Percentiles rank a stretch among this genome's conserved stretches.
Conservation (phyloP, 2,329 filamentous ascomycete genomes). For the Hymenoscyphus infarciens region DNA sequence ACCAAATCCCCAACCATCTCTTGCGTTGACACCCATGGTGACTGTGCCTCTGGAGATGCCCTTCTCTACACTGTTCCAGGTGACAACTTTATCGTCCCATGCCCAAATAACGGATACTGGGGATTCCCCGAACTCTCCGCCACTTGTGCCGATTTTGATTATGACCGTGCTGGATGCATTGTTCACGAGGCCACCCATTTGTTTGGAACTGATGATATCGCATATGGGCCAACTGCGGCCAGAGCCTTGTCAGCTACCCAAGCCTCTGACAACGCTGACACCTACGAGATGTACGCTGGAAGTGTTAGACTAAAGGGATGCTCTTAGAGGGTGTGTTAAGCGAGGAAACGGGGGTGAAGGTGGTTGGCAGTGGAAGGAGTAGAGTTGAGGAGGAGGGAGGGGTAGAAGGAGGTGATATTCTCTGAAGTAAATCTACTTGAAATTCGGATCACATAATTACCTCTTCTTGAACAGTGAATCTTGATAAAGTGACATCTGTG, state of each 20-base stretch:
- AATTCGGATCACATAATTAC: too few relatives aligned
- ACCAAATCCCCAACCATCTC: slow-evolving; percentile 24
- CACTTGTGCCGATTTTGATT: slow-evolving; percentile 25
- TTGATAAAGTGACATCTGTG: background rate
- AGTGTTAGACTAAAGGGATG: slow-evolving; percentile 28
- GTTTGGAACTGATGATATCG: slow-evolving; percentile 27
- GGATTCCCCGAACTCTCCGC: slow-evolving; percentile 21
- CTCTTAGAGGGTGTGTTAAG: background rate
- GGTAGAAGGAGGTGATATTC: too few relatives aligned
- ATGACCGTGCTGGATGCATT: slow-evolving; percentile 25
- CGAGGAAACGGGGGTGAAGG: too few relatives aligned
- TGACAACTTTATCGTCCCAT: slow-evolving; percentile 26
- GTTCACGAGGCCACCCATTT: slow-evolving; percentile 28
- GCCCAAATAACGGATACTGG: slow-evolving; percentile 28
- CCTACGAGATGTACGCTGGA: slow-evolving; percentile 29
- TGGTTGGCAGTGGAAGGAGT: background rate
- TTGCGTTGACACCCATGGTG: slow-evolving; percentile 24
- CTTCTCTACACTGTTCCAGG: slow-evolving; percentile 26
- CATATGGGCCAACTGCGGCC: slow-evolving; percentile 26
- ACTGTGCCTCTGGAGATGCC: slow-evolving; percentile 24
- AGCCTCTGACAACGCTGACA: slow-evolving; percentile 28
- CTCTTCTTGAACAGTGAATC: too few relatives aligned
- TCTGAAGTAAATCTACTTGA: too few relatives aligned
- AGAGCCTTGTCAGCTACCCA: slow-evolving; percentile 20
- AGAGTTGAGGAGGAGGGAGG: background rate